Percentiles rank a stretch among this genome's conserved stretches.
Evolutionary conservation across 2,329 filamentous ascomycete species (phyloP).

Genomic region (Berkeleyomyces basicola): DNA sequence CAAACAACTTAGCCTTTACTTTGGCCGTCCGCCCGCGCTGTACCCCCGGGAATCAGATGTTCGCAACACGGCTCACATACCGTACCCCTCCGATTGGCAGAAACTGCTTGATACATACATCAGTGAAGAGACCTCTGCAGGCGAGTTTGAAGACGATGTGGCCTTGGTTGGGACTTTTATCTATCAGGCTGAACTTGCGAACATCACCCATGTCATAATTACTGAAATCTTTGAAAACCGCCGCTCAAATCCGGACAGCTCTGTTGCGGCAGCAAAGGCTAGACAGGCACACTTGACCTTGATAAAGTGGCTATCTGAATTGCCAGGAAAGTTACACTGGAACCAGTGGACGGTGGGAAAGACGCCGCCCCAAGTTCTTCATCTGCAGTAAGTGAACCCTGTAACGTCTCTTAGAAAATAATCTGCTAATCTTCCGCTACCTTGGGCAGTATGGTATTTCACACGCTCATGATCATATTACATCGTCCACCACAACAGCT

Average conservation of each 20-base stretch:
- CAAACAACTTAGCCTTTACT: constrained; percentile 34
- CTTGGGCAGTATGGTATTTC: constrained; percentile 26
- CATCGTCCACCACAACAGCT: constrained; percentile 31
- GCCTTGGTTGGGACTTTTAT: constrained; percentile 29
- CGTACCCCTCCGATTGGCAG: constrained; percentile 33
- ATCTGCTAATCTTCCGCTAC: background rate
- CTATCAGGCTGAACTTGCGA: constrained; percentile 31
- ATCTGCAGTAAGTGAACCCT: constrained; percentile 22
- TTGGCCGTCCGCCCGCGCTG: constrained; percentile 32
- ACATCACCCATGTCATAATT: constrained; percentile 33
- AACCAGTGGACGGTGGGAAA: constrained; percentile 33
- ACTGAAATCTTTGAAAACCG: constrained; percentile 34
- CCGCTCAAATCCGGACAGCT: constrained; percentile 24
- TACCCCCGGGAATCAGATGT: constrained; percentile 34
- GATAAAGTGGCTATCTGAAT: constrained; percentile 29
- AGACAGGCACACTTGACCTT: constrained; percentile 30
- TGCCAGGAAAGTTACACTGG: constrained; percentile 33
- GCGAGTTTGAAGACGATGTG: constrained; percentile 30
- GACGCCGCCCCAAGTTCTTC: constrained; percentile 29
- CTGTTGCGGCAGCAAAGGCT: constrained; percentile 26
- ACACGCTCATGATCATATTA: constrained; percentile 35
- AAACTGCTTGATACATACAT: constrained; percentile 32
- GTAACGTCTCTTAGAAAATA: background rate
- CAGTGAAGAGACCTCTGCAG: constrained; percentile 26
- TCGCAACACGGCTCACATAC: constrained; percentile 30